A percentile compares a stretch with the other conserved stretches of the same genome.
phyloP scores from a whole-genome alignment of 2,329 filamentous ascomycete species.

The Botrytis tulipae region DNA sequence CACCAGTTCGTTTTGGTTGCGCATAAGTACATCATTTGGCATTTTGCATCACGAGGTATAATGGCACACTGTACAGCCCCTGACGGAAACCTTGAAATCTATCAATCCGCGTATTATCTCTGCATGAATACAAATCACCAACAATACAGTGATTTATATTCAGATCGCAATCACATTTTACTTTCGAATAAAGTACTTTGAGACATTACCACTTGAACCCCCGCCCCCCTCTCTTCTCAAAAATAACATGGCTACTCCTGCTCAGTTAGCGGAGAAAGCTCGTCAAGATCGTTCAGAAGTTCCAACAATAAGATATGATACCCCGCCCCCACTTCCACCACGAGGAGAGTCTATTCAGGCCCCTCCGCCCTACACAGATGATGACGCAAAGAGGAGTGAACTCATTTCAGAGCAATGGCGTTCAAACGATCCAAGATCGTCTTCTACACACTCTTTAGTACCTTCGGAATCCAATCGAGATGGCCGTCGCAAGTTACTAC shows the following conservation, averaged over 20 bases:
- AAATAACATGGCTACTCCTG: slow-evolving; percentile 27
- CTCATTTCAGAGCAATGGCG: slow-evolving; percentile 39
- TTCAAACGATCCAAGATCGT: slow-evolving; percentile 38
- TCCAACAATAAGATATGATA: slow-evolving; percentile 17
- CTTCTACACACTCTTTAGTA: slow-evolving; percentile 38
- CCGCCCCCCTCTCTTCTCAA: background rate
- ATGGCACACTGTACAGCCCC: background rate
- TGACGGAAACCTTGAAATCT: background rate
- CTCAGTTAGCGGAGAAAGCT: slow-evolving; percentile 30
- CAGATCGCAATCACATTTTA: background rate
- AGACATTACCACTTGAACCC: background rate
- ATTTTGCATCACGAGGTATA: background rate
- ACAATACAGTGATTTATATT: background rate
- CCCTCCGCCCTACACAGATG: slow-evolving; percentile 36
- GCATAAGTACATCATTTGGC: background rate
- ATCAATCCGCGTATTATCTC: background rate
- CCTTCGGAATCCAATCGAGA: slow-evolving; percentile 35
- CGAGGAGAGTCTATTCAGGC: slow-evolving; percentile 26
- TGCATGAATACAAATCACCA: background rate
- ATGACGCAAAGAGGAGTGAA: slow-evolving; percentile 33
- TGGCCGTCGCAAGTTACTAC: slow-evolving; percentile 57
- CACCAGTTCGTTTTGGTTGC: background rate
- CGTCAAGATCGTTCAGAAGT: slow-evolving; percentile 22
- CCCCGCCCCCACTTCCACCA: slow-evolving; percentile 35
- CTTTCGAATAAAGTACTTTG: background rate